A percentile compares a stretch with the other conserved stretches of the same genome.
Conservation (phyloP, 176 grass and related monocot species). For the Zea luxurians region DNA sequence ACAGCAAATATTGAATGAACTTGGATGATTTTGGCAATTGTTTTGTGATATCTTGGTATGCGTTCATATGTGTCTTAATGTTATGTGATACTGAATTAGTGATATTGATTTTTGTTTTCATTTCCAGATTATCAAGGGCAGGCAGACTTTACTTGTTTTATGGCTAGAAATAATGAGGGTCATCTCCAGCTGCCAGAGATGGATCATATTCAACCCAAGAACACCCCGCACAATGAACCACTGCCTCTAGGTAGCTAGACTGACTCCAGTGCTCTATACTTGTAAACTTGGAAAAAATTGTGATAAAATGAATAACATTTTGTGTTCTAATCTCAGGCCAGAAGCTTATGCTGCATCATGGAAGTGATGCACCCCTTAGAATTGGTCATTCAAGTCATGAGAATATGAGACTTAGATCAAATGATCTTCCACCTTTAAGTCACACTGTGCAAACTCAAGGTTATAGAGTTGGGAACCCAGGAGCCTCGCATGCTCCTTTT, state of each 20-base stretch:
- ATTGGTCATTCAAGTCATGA: conserved; percentile 25
- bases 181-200: conserved; percentile 40
- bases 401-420: conserved; percentile 32
- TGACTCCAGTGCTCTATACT: background rate
- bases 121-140: conserved; percentile 34
- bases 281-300: conserved; percentile 21
- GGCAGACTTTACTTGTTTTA: background rate
- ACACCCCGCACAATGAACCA: conserved; percentile 1
- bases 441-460: background rate
- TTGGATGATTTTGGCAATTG: conserved; percentile 9
- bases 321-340: conserved; percentile 43
- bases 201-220: conserved; percentile 18
- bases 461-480: conserved; percentile 31
- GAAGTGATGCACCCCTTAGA: conserved; percentile 37
- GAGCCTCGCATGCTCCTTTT: conserved; percentile 32
- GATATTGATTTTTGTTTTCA: conserved; percentile 20
- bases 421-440: conserved; percentile 46
- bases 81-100: conserved; percentile 18
- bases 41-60: conserved; percentile 8
- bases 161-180: conserved; percentile 35
- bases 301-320: conserved; percentile 7
- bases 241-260: conserved; percentile 43
- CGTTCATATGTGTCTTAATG: background rate
- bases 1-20: background rate
- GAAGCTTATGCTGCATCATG: conserved; percentile 41